phyloP scores from a whole-genome alignment of 2,329 filamentous ascomycete species.

The Thermoascus crustaceus region DNA sequence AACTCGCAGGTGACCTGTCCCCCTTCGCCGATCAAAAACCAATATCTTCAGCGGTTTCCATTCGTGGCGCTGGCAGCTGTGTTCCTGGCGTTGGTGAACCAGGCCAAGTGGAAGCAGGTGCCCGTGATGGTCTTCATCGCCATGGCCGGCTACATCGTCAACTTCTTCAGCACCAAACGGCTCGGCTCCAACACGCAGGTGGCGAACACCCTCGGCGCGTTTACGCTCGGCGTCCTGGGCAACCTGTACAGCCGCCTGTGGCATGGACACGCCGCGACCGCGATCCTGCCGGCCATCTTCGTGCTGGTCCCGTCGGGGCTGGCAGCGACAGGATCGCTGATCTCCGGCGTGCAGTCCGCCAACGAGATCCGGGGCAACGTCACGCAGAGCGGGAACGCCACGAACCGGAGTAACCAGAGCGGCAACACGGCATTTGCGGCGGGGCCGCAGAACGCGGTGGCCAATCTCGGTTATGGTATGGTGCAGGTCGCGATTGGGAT shows the following conservation, averaged over 20 bases:
- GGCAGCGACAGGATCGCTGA: slow-evolving; percentile 47
- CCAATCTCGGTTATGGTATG: slow-evolving; percentile 27
- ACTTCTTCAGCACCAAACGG: slow-evolving; percentile 60
- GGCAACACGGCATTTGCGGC: background rate
- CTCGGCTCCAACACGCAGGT: slow-evolving; percentile 66
- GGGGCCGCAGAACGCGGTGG: slow-evolving; percentile 7
- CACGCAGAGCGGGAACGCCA: slow-evolving; percentile 7
- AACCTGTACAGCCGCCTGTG: slow-evolving; percentile 65
- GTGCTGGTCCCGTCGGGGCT: slow-evolving; percentile 53
- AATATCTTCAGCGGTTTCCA: slow-evolving; percentile 49
- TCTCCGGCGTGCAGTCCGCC: slow-evolving; percentile 47
- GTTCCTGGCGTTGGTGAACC: slow-evolving; percentile 68
- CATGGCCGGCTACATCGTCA: slow-evolving; percentile 64
- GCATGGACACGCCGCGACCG: slow-evolving; percentile 72
- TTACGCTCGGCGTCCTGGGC: slow-evolving; percentile 66
- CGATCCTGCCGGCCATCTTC: slow-evolving; percentile 80
- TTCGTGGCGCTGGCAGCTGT: slow-evolving; percentile 67
- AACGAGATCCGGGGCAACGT: slow-evolving; percentile 40
- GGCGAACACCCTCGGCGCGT: slow-evolving; percentile 65
- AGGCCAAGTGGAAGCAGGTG: slow-evolving; percentile 68
- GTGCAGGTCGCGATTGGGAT: slow-evolving; percentile 48
- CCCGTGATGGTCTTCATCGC: slow-evolving; percentile 68
- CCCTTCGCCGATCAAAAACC: slow-evolving; percentile 40
- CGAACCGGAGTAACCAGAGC: slow-evolving; percentile 1
- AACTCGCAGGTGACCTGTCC: slow-evolving; percentile 40